Evolutionary conservation across 192 early-diverging fungal species (phyloP), one percentile per base, ranked within the genome.

Genomic region (Podila epigama): DNA sequence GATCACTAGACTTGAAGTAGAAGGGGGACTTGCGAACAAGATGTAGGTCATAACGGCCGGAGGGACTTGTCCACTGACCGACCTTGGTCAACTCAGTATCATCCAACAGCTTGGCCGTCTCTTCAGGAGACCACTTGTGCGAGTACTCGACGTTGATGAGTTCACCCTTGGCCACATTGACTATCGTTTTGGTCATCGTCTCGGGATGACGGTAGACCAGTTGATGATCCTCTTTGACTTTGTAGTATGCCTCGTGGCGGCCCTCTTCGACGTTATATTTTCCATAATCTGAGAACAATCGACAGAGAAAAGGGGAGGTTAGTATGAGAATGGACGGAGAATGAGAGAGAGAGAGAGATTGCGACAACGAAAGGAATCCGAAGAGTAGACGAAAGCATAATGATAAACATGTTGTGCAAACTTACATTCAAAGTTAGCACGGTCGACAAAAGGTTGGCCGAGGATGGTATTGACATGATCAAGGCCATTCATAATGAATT

Each of bases 71-170:
- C 88, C 89, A 94, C 41, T 73, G 65, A 7, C 83, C 79, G 13
- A 79, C 52, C 41, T 85, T 66, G 13, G 57, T 56, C 32, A 92
- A 77, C 3, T 84, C 82, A 22, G 81, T 66, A 11, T 71, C 39
- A 27, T 80, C 58, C 18, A 91, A 78, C 10, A 94, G 80, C 7
- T 69, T 50, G 5, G 75, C 60, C 3, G 88, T 82, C 55, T 93
- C 94, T 3, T 48, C 62, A 2, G 60, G 40, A 18, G 83, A 84
- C 67, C 92, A 97, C 84, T 98, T 98, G 88, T 93, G 91, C 2
- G 92, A 91, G 61, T 93, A 93, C 78, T 97, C 96, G 44, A 98
- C 80, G 70, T 94, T 91, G 63, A 98, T 92, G 13, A 93, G 79
- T 69, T 98, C 96, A 42, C 87, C 92, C 58, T 88, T 84, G 22